phyloP scores from a whole-genome alignment of 768 basidiomycete genomes.

The Lentinula boryana region DNA sequence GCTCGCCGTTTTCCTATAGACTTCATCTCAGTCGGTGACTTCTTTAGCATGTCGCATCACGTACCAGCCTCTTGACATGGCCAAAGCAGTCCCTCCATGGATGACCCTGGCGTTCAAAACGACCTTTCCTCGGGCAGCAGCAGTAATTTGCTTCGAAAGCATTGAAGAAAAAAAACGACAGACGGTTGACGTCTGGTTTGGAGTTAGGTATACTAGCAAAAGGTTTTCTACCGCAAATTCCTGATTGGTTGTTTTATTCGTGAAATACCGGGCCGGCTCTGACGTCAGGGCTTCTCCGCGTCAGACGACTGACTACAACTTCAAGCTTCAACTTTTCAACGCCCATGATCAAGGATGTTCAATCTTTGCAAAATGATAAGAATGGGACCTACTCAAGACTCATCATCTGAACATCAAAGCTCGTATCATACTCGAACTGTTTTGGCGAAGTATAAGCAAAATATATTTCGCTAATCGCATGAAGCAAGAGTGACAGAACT shows the following conservation, averaged over 20 bases:
- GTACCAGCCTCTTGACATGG: slow-evolving; percentile 44
- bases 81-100: slow-evolving; percentile 22
- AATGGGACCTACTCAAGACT: no score
- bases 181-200: background rate
- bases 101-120: slow-evolving; percentile 31
- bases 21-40: background rate
- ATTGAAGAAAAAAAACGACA: slow-evolving; percentile 25
- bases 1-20: slow-evolving; percentile 38
- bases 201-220: background rate
- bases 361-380: no score
- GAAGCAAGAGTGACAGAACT: background rate
- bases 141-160: slow-evolving; percentile 67
- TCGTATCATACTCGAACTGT: no score
- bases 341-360: no score
- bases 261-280: background rate
- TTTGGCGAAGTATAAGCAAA: no score
- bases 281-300: background rate
- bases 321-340: no score
- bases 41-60: slow-evolving; percentile 10
- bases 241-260: background rate
- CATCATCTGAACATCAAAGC: no score
- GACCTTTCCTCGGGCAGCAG: slow-evolving; percentile 56
- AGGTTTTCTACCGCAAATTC: background rate
- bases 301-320: background rate
- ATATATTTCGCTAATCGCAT: background rate